phyloP scores from a whole-genome alignment of 2,329 filamentous ascomycete species.

The Alternaria burnsii region DNA sequence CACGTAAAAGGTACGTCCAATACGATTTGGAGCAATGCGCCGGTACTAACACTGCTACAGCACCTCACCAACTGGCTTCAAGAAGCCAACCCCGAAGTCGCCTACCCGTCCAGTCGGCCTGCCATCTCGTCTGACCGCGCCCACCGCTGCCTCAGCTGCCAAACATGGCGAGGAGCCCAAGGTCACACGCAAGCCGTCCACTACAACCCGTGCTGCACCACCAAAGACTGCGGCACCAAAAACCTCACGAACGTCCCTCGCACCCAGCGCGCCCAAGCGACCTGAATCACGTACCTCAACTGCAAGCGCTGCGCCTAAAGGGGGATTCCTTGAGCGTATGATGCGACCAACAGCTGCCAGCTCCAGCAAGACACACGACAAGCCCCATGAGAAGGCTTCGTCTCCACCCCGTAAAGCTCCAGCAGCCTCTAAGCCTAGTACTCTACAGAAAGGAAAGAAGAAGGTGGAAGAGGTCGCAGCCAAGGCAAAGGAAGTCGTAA shows the following conservation, averaged over 20 bases:
- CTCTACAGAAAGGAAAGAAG: constrained; percentile 47
- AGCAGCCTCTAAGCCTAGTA: constrained; percentile 33
- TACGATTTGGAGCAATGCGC: background rate
- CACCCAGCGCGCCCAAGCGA: constrained; percentile 57
- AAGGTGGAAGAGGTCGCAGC: constrained; percentile 47
- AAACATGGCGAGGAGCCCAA: constrained; percentile 60
- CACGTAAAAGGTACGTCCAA: constrained; percentile 23
- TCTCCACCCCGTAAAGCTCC: constrained; percentile 47
- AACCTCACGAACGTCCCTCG: constrained; percentile 49
- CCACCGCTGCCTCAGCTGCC: constrained; percentile 73
- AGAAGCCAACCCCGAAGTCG: constrained; percentile 61
- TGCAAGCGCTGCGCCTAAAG: constrained; percentile 68
- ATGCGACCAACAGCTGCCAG: constrained; percentile 78
- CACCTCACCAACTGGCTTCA: constrained; percentile 42
- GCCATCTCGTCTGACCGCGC: constrained; percentile 72
- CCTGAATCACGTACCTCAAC: constrained; percentile 58
- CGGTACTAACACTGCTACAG: constrained; percentile 19
- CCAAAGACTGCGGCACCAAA: constrained; percentile 41
- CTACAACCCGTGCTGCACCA: constrained; percentile 46
- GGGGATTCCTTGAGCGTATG: constrained; percentile 81
- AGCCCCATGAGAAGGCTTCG: constrained; percentile 65
- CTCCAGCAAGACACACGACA: constrained; percentile 66
- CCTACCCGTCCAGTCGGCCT: constrained; percentile 74
- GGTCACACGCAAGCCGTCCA: constrained; percentile 50
- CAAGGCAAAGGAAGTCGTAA: constrained; percentile 47